These are phyloP conservation scores for Rhododendron vialii DNA, from an alignment of 148 eudicot species.

Conservation along the genomic window DNA sequence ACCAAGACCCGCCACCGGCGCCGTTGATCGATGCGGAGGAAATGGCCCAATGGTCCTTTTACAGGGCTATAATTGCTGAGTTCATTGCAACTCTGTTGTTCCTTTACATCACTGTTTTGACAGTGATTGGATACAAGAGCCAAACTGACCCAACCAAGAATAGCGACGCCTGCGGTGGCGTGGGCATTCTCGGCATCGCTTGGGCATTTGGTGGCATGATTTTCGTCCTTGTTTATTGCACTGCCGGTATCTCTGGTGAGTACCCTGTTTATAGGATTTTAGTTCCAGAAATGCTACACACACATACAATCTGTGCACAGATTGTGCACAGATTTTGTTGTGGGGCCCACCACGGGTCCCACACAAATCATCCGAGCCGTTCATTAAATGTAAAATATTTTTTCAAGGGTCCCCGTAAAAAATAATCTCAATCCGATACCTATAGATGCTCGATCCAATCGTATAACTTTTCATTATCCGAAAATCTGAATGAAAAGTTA, in stretches of 20 bases:
- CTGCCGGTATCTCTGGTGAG: slow-evolving; percentile 1
- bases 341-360: no score
- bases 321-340: no score
- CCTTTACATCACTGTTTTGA: not conserved
- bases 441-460: no score
- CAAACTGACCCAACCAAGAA: slow-evolving; percentile 2
- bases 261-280: not conserved
- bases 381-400: no score
- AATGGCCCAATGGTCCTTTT: not conserved
- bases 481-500: no score
- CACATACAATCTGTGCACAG: no score
- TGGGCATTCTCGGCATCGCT: not conserved
- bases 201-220: slow-evolving; percentile 1
- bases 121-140: not conserved
- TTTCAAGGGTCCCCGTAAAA: no score
- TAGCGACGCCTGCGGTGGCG: not conserved
- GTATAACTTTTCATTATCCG: no score
- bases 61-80: not conserved
- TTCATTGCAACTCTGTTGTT: not conserved
- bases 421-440: no score
- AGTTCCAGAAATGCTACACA: no score
- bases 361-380: no score
- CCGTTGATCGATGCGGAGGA: not conserved
- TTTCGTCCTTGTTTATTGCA: not conserved
- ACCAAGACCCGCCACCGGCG: not conserved